Evolutionary conservation across 140 eudicot genomes (phyloP).

Genomic region (Cichorium intybus): DNA sequence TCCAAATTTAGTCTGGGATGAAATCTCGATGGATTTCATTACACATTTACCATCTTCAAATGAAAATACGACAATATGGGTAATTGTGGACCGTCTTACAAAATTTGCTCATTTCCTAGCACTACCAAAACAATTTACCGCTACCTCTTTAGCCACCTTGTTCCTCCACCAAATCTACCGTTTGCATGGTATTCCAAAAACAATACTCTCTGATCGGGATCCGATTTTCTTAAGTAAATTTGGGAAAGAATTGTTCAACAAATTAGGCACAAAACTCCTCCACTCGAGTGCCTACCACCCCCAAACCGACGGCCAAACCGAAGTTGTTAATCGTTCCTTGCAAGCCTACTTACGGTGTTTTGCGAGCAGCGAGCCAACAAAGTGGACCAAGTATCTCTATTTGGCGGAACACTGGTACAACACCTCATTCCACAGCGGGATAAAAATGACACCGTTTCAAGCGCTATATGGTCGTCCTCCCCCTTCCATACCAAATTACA

Average conservation of each 20-base stretch:
- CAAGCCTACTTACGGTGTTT: background rate
- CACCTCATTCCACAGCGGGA: background rate
- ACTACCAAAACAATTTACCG: background rate
- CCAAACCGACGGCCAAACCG: too few relatives aligned
- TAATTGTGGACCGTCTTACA: conserved; percentile 3
- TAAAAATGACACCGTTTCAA: background rate
- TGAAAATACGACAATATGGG: background rate
- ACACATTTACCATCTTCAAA: background rate
- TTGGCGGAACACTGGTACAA: background rate
- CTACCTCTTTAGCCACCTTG: background rate
- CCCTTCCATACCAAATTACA: too few relatives aligned
- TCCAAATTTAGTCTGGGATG: background rate
- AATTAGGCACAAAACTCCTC: background rate
- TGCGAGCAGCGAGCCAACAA: background rate
- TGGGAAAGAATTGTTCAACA: background rate
- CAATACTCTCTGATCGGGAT: background rate
- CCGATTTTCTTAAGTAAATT: background rate
- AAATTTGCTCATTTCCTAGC: background rate
- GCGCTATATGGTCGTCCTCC: background rate
- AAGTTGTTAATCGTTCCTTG: background rate
- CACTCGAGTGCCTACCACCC: background rate
- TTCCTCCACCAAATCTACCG: background rate
- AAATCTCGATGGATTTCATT: conserved; percentile 3
- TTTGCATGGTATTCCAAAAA: background rate
- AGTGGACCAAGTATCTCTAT: background rate